Evolutionary conservation across 2,329 filamentous ascomycete species (phyloP), one percentile per base, ranked within the genome.

Genomic region (Pseudocercospora fijiensis): DNA sequence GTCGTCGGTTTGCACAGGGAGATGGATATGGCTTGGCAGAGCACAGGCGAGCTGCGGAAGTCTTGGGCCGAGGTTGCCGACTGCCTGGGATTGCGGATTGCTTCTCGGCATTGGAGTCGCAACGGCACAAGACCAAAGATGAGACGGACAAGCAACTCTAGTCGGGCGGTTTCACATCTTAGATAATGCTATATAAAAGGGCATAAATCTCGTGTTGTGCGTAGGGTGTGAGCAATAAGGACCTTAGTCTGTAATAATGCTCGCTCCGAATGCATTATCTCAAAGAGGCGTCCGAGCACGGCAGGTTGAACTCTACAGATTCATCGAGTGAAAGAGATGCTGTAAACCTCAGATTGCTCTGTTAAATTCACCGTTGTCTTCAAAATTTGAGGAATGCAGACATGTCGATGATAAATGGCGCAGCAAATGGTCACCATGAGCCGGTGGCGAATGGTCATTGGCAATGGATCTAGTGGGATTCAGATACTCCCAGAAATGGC

Each of bases 401-500:
- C n/a, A n/a, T 59, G 26, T 20, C 22, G 28, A 24, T 16, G 20
- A 4, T 9, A 9, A 51, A 49, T 41, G 26, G 57, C 4, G 6
- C 24, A 22, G 22, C 26, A 11, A 20, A 56, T 33, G 28, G 27
- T 13, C 5, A 13, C 27, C 18, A 28, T 20, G 5, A 59, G 18
- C 24, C 20, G 27, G 22, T 51, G 37, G 41, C 45, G 24, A 49
- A 59, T 27, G 7, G 69, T 76, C 16, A 73, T 76, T 43, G 75
- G 74, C 1, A 74, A 66, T 60, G 76, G 76, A 58, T 76, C 62
- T 47, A 77, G 74, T 2, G 78, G 73, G 0, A 79, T 81, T 10
- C 79, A 80, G 60, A 77, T 78, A 30, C 62, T 78, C 8, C 77
- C 78, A 1, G 62, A 70, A 13, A 64, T 78, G n/a, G 63, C 73